These are phyloP conservation scores for Eimeria acervulina DNA, from an alignment of 169 alveolate genomes.

Conservation along the genomic window DNA sequence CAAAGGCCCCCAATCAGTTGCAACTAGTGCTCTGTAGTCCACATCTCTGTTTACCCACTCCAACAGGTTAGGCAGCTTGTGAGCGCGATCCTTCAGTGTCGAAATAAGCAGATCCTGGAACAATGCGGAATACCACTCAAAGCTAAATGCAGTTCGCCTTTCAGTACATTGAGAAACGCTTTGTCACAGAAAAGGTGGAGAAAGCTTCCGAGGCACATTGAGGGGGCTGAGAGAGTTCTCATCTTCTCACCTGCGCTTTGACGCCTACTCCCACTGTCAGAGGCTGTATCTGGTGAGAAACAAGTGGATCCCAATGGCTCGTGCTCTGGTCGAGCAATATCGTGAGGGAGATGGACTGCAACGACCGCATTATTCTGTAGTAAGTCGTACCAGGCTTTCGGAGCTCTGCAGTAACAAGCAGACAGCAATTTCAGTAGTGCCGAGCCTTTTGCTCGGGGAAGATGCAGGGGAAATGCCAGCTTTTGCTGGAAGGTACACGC, in stretches of 20 bases:
- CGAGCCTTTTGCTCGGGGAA: neutral
- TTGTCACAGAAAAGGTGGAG: neutral
- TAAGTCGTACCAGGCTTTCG: conserved; percentile 57
- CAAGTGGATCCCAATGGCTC: conserved; percentile 47
- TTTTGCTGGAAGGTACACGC: neutral
- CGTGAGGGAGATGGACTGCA: conserved; percentile 57
- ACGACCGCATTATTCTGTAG: neutral
- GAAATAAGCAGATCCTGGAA: conserved; percentile 41
- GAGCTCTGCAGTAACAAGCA: conserved; percentile 30
- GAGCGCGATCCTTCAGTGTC: neutral
- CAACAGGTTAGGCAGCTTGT: conserved; percentile 68
- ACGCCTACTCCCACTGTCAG: neutral
- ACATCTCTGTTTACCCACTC: conserved; percentile 72
- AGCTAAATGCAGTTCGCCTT: neutral
- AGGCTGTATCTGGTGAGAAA: conserved; percentile 3
- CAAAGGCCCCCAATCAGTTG: conserved; percentile 63
- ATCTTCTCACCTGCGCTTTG: conserved; percentile 22
- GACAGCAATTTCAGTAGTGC: neutral
- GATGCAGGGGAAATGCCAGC: neutral
- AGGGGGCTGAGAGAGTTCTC: neutral
- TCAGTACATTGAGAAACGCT: neutral
- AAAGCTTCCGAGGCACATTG: neutral
- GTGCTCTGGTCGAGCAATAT: conserved; percentile 17
- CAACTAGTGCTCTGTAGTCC: conserved; percentile 67
- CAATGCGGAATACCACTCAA: neutral